These are phyloP conservation scores for Collybiopsis confluens DNA, from an alignment of 768 basidiomycete genomes.

Conservation along the genomic window DNA sequence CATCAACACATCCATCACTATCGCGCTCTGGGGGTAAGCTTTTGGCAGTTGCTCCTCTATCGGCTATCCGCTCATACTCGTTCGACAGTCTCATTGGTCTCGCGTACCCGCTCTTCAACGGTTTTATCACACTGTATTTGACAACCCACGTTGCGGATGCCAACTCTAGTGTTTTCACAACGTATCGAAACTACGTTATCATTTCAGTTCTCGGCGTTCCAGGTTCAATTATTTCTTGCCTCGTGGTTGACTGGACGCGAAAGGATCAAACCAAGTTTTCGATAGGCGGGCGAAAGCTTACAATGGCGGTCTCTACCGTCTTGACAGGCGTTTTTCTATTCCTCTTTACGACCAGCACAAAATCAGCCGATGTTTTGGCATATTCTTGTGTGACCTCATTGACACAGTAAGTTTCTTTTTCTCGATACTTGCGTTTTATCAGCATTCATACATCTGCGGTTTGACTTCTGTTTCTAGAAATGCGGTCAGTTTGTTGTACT, in stretches of 20 bases:
- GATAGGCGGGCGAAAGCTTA: slow-evolving; percentile 41
- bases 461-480: slow-evolving; percentile 18
- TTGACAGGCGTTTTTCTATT: slow-evolving; percentile 46
- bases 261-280: slow-evolving; percentile 22
- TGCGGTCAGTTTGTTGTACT: slow-evolving; percentile 24
- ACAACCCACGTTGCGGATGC: slow-evolving; percentile 24
- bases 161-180: slow-evolving; percentile 20
- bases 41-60: slow-evolving; percentile 5
- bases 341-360: slow-evolving; percentile 45
- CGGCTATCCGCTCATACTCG: background rate
- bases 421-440: background rate
- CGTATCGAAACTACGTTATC: slow-evolving; percentile 48
- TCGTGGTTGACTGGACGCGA: slow-evolving; percentile 40
- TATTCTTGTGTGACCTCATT: slow-evolving; percentile 41
- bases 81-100: slow-evolving; percentile 40
- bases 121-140: slow-evolving; percentile 49
- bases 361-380: slow-evolving; percentile 33
- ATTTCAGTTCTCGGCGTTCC: slow-evolving; percentile 43
- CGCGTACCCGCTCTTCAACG: slow-evolving; percentile 50
- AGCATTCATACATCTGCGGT: background rate
- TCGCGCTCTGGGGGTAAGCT: slow-evolving; percentile 48
- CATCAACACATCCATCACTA: slow-evolving; percentile 44
- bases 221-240: slow-evolving; percentile 42
- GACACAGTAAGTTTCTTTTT: slow-evolving; percentile 31
- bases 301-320: slow-evolving; percentile 38